phyloP scores from a whole-genome alignment of 345 rosid genomes.

The Citrus unshiu region DNA sequence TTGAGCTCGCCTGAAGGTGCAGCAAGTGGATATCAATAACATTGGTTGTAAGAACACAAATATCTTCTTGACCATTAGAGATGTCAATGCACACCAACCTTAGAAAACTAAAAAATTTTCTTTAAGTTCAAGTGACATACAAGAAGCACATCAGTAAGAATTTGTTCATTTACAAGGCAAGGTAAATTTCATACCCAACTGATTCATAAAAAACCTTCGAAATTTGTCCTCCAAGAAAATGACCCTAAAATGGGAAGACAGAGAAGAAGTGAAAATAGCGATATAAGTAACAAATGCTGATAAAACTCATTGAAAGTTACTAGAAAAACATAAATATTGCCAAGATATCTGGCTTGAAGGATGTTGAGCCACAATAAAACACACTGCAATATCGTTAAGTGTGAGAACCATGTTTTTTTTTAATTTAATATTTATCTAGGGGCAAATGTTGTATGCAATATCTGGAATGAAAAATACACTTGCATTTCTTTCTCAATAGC shows the following conservation, averaged over 20 bases:
- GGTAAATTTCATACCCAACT: constrained; percentile 27
- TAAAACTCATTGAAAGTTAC: neutral
- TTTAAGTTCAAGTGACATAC: constrained; percentile 9
- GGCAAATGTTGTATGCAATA: neutral
- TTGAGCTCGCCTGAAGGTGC: constrained; percentile 52
- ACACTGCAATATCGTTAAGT: neutral
- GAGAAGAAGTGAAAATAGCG: neutral
- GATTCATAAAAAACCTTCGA: constrained; percentile 3
- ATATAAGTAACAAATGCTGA: constrained; percentile 11
- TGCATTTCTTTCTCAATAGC: neutral
- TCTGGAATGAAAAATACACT: neutral
- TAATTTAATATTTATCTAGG: neutral
- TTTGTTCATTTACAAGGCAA: neutral
- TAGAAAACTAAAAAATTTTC: neutral
- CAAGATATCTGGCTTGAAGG: neutral
- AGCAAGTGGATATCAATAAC: constrained; percentile 43
- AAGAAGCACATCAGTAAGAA: constrained; percentile 3
- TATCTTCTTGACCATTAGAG: constrained; percentile 45
- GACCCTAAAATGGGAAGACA: constrained; percentile 27
- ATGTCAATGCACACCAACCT: constrained; percentile 62
- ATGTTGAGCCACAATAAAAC: neutral
- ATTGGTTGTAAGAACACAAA: constrained; percentile 54
- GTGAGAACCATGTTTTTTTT: neutral
- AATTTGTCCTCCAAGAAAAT: constrained; percentile 10
- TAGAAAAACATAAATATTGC: neutral